phyloP scores from a whole-genome alignment of 345 rosid species.

The Psidium friedrichsthalianum region DNA sequence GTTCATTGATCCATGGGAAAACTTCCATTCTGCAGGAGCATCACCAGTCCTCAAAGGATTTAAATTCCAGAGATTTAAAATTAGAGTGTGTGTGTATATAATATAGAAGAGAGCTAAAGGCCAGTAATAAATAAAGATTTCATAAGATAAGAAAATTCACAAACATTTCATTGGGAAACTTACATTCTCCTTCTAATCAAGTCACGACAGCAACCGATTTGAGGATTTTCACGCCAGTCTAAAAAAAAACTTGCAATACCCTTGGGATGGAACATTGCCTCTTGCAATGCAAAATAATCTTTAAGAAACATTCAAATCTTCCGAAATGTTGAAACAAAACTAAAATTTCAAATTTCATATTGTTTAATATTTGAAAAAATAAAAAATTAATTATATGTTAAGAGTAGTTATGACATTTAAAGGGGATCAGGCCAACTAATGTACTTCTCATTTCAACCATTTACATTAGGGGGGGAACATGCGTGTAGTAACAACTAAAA shows the following conservation, averaged over 20 bases:
- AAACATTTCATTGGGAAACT: neutral
- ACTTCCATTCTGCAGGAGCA: neutral
- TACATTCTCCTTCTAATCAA: constrained; percentile 7
- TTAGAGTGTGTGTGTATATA: neutral
- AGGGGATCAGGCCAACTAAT: neutral
- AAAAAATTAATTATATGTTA: too few species aligned
- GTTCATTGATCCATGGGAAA: neutral
- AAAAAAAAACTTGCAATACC: neutral
- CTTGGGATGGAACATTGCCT: neutral
- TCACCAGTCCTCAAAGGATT: neutral
- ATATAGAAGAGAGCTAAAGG: too few species aligned
- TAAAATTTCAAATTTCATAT: too few species aligned
- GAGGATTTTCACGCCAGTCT: constrained; percentile 4
- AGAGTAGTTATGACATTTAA: neutral
- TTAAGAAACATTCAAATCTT: too few species aligned
- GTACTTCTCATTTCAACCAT: neutral
- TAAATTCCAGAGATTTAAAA: neutral
- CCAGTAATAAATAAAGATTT: too few species aligned
- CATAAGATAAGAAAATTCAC: neutral
- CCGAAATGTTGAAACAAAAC: too few species aligned
- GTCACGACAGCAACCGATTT: neutral
- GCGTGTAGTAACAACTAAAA: neutral
- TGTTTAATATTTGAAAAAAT: too few species aligned
- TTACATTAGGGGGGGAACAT: neutral
- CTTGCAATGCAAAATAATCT: too few species aligned